phyloP scores from a whole-genome alignment of 2,329 filamentous ascomycete species.

The Scytalidium lignicola region DNA sequence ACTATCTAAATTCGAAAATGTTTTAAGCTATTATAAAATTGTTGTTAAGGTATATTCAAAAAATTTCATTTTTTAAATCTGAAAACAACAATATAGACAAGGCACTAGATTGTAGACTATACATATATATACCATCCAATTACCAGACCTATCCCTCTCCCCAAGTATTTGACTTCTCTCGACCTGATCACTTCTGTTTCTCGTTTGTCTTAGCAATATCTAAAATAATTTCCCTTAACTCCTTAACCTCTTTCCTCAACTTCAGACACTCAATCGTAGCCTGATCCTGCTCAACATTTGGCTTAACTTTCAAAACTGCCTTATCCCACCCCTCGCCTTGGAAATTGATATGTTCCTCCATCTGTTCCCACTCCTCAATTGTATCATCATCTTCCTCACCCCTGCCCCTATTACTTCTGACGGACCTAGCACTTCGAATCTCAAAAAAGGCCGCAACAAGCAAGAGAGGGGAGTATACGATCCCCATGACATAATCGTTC shows the following conservation, averaged over 20 bases:
- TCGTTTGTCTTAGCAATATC: constrained; percentile 16
- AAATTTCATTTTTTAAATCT: too few relatives aligned
- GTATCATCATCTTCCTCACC: constrained; percentile 89
- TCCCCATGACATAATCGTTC: constrained; percentile 84
- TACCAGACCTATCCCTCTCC: too few relatives aligned
- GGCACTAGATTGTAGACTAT: too few relatives aligned
- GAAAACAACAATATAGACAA: too few relatives aligned
- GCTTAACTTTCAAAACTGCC: constrained; percentile 67
- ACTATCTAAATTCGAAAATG: too few relatives aligned
- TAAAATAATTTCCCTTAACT: constrained; percentile 41
- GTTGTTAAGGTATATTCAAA: too few relatives aligned
- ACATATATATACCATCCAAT: too few relatives aligned
- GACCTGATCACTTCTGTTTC: not conserved
- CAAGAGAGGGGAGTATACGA: constrained; percentile 80
- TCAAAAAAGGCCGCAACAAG: constrained; percentile 72
- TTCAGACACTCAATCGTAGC: constrained; percentile 65
- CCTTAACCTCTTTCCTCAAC: constrained; percentile 52
- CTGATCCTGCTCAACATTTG: constrained; percentile 76
- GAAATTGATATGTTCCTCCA: constrained; percentile 66
- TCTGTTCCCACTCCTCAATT: constrained; percentile 89
- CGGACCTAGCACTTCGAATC: constrained; percentile 57
- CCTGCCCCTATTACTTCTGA: constrained; percentile 67
- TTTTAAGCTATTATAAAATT: too few relatives aligned
- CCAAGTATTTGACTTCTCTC: not conserved
- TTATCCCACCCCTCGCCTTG: constrained; percentile 82